Evolutionary conservation across 768 basidiomycete genomes (phyloP).

Genomic region (Trametes meyenii): DNA sequence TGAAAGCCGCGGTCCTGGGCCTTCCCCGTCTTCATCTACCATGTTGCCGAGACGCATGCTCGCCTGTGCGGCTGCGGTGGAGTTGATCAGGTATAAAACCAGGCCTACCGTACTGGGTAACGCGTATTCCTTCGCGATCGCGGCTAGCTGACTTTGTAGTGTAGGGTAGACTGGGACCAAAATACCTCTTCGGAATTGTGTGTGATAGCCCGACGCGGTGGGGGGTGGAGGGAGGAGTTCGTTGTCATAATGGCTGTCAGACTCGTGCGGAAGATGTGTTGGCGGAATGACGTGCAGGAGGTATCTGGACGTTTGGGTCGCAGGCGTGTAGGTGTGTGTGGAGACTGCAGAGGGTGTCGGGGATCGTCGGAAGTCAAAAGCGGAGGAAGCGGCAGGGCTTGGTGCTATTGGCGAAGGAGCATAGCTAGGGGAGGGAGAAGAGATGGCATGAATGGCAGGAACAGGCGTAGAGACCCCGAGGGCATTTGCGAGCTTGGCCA

Average conservation of each 20-base stretch:
- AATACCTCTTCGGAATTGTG: constrained; percentile 81
- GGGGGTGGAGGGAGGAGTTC: constrained; percentile 56
- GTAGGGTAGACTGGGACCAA: constrained; percentile 85
- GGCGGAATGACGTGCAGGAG: constrained; percentile 88
- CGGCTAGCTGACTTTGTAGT: constrained; percentile 77
- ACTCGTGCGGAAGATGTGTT: constrained; percentile 65
- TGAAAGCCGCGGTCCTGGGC: constrained; percentile 77
- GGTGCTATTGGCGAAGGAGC: constrained; percentile 21
- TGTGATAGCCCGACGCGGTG: constrained; percentile 73
- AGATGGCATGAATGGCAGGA: constrained; percentile 46
- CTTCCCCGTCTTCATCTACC: constrained; percentile 38
- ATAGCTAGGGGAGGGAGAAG: constrained; percentile 21
- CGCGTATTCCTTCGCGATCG: constrained; percentile 93
- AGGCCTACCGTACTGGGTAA: constrained; percentile 85
- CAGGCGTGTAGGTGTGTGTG: constrained; percentile 37
- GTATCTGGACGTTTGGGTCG: constrained; percentile 60
- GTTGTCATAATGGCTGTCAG: constrained; percentile 43
- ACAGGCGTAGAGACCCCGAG: constrained; percentile 79
- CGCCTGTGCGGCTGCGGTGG: constrained; percentile 29
- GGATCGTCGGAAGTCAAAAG: constrained; percentile 48
- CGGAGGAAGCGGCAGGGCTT: constrained; percentile 23
- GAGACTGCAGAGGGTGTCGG: constrained; percentile 41
- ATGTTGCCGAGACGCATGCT: constrained; percentile 36
- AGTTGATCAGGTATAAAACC: constrained; percentile 74
- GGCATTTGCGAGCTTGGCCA: constrained; percentile 84